Conservation (phyloP, 805 yeast species). For the Hanseniaspora jakobsenii region DNA sequence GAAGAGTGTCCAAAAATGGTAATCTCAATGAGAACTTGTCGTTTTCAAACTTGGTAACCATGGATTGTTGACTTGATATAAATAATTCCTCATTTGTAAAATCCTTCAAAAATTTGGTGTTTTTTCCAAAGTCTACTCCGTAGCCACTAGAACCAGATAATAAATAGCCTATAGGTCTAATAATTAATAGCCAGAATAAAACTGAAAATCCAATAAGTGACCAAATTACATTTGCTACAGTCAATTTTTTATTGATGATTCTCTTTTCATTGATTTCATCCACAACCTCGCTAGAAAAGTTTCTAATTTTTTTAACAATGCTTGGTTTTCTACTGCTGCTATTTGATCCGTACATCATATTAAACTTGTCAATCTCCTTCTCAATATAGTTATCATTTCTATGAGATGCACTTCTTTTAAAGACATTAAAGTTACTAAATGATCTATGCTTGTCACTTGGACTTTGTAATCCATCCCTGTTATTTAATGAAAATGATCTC, state of each 20-base stretch:
- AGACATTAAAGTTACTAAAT: slow-evolving; percentile 13
- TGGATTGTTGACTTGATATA: slow-evolving; percentile 8
- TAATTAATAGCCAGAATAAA: slow-evolving; percentile 10
- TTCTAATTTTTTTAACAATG: slow-evolving; percentile 13
- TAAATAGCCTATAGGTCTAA: slow-evolving; percentile 8
- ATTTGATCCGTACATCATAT: slow-evolving; percentile 15
- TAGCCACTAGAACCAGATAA: not conserved
- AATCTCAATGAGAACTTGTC: slow-evolving; percentile 11
- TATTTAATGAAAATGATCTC: slow-evolving; percentile 11
- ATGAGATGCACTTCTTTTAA: slow-evolving; percentile 11
- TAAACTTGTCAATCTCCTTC: slow-evolving; percentile 15
- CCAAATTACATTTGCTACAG: slow-evolving; percentile 1
- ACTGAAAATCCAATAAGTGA: slow-evolving; percentile 6
- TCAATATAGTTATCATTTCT: slow-evolving; percentile 16
- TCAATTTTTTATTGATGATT: slow-evolving; percentile 4
- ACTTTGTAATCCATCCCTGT: not conserved
- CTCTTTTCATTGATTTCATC: slow-evolving; percentile 12
- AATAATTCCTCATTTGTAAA: slow-evolving; percentile 3
- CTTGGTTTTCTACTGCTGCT: slow-evolving; percentile 13
- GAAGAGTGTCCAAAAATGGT: slow-evolving; percentile 15
- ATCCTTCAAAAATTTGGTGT: not conserved
- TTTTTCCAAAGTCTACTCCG: not conserved
- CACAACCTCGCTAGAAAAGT: slow-evolving; percentile 8
- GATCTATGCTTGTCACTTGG: slow-evolving; percentile 1
- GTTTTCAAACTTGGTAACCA: slow-evolving; percentile 14